Percentiles rank a stretch among this genome's conserved stretches.
These are phyloP conservation scores for Tylopilus intermedius DNA, from an alignment of 768 basidiomycete genomes.

Conservation along the genomic window DNA sequence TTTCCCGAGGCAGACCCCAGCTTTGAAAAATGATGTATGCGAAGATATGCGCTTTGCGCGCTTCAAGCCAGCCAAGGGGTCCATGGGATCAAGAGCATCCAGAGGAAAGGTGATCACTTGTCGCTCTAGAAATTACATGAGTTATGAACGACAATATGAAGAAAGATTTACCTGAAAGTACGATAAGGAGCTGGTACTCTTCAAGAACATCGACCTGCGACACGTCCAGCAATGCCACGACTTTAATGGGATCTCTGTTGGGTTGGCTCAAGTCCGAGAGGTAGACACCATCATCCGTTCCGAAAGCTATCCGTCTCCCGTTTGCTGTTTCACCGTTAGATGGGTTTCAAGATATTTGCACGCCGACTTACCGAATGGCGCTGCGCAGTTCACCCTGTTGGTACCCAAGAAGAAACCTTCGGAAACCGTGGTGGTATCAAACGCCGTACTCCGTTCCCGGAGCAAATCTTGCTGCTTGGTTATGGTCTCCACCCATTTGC, in stretches of 20 bases:
- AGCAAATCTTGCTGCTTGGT: constrained; percentile 82
- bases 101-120: constrained; percentile 95
- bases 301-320: constrained; percentile 85
- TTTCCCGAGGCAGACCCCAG: constrained; percentile 84
- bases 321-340: constrained; percentile 45
- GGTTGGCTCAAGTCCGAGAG: constrained; percentile 79
- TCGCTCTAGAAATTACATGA: constrained; percentile 54
- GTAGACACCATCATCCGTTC: constrained; percentile 97
- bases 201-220: constrained; percentile 94
- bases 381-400: constrained; percentile 91
- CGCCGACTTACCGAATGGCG: constrained; percentile 69
- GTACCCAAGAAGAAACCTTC: constrained; percentile 84
- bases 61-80: constrained; percentile 87
- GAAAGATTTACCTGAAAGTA: constrained; percentile 78
- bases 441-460: constrained; percentile 78
- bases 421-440: constrained; percentile 79
- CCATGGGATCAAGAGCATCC: constrained; percentile 84
- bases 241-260: constrained; percentile 80
- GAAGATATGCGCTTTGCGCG: constrained; percentile 93
- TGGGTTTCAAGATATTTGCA: neutral
- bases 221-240: constrained; percentile 84
- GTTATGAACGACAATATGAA: neutral
- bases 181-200: constrained; percentile 91
- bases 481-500: constrained; percentile 93
- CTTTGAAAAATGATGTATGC: constrained; percentile 97